These are phyloP conservation scores for Trichaptum fuscoviolaceum DNA, from an alignment of 768 basidiomycete genomes.

Conservation along the genomic window DNA sequence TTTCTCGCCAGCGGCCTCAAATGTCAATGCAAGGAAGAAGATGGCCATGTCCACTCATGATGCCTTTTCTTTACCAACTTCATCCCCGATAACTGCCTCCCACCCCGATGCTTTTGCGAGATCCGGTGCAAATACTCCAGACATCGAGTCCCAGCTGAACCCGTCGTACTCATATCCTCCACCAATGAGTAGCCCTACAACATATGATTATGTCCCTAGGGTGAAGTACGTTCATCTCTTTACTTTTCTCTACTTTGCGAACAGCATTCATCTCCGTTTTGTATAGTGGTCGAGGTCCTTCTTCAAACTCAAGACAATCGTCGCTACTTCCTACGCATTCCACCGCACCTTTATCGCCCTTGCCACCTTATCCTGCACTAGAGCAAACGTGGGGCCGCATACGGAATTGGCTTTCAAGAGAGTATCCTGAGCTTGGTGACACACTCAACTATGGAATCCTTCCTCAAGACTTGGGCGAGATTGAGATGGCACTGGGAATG, in stretches of 20 bases:
- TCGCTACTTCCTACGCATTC: slow-evolving; percentile 66
- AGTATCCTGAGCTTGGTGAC: slow-evolving; percentile 93
- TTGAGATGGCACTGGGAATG: slow-evolving; percentile 83
- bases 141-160: slow-evolving; percentile 39
- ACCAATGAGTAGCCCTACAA: slow-evolving; percentile 38
- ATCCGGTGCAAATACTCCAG: slow-evolving; percentile 46
- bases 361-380: slow-evolving; percentile 67
- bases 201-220: slow-evolving; percentile 52
- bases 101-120: slow-evolving; percentile 59
- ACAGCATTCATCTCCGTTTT: slow-evolving; percentile 20
- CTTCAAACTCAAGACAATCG: slow-evolving; percentile 41
- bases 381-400: slow-evolving; percentile 79
- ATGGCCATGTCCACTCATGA: slow-evolving; percentile 79
- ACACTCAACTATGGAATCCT: slow-evolving; percentile 91
- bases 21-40: slow-evolving; percentile 46
- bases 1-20: slow-evolving; percentile 45
- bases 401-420: slow-evolving; percentile 70
- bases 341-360: slow-evolving; percentile 32
- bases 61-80: slow-evolving; percentile 80
- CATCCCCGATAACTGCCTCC: slow-evolving; percentile 50
- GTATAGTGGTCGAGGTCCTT: slow-evolving; percentile 25
- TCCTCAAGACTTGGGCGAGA: slow-evolving; percentile 69
- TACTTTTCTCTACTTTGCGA: slow-evolving; percentile 11
- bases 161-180: slow-evolving; percentile 78
- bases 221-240: slow-evolving; percentile 37